Evolutionary conservation across 768 basidiomycete species (phyloP), one percentile per base, ranked within the genome.

Genomic region (Cystobasidium ongulense): DNA sequence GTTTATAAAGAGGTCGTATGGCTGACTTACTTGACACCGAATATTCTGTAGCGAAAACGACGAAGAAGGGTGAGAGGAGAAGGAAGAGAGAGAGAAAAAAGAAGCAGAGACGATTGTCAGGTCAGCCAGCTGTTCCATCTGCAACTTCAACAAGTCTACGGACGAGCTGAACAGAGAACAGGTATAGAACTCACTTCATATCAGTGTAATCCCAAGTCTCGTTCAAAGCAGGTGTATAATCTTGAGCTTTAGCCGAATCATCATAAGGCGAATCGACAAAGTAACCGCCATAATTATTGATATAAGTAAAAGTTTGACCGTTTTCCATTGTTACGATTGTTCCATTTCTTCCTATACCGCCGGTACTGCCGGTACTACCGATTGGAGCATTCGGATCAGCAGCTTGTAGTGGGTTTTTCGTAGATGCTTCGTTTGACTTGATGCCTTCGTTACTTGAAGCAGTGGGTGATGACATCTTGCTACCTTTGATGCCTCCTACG

Each of bases 261-360:
- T 79, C 57, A 29, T 64, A 73, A 11, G 81, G 80, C 36, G 79
- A 78, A 41, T 76, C 75, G n/a, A 76, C 78, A 75, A 77, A 82
- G 46, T 65, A 73, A 21, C 80, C 80, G 4, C 80, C 81, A 57
- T 78, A 80, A 11, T 73, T 75, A 73, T 81, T 81, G 18, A 63
- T 67, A 67, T 81, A 81, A 36, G 76, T 87, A 80, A 92, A 89
- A 0, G 87, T 90, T 18, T 87, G 85, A 11, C 94, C 94, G 80
- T 94, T 89, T 11, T 90, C 90, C 78, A 86, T 86, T 0, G 87
- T 90, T 74, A 96, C 83, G 5, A 82, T 85, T 72, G 86, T 88
- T 18, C 92, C 93, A 78, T 90, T 87, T 23, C 86, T 86, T 70
- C 94, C 94, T 5, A 64, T 36, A 5, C 15, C n/a, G 11, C n/a